Evolutionary conservation across 1,284 basidiomycete species (phyloP), one percentile per base, ranked within the genome.

Genomic region (Gomphus sp.): DNA sequence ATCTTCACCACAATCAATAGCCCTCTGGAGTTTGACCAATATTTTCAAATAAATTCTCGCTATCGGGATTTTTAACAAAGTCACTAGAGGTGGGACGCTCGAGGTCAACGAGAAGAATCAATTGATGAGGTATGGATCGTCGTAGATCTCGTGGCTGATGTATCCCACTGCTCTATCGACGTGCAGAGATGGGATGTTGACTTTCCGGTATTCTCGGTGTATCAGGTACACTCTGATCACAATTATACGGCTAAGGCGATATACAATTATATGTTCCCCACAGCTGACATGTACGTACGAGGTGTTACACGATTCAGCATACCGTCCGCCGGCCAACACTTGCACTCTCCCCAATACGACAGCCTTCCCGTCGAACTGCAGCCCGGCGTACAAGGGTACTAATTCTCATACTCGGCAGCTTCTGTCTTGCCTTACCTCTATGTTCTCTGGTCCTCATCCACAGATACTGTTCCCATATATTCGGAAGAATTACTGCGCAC

Each of bases 121-220:
- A 43, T 14, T 11, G 54, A 41, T 18, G 54, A 28, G 11, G 7
- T 55, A n/a, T 59, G 58, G 58, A 55, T 59, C 18, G 52, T 59
- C 16, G 76, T 91, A 1, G 89, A 91, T 65, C 89, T 87, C 62
- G 89, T 91, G 0, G 88, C 88, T 3, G 80, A 87, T 63, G n/a
- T n/a, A n/a, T n/a, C n/a, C n/a, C n/a, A n/a, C n/a, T n/a, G n/a
- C n/a, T n/a, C n/a, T n/a, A n/a, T n/a, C n/a, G n/a, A n/a, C n/a
- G 87, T 89, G 4, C 78, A 76, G 62, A 81, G 76, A 50, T 90
- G 87, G 89, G 86, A 88, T 58, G 77, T 89, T 39, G 87, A 91
- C 64, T 88, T 83, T 66, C 80, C 78, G 51, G 80, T 84, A 56
- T 85, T 89, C 68, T 82, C 85, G 2, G 78, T 84, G 62, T 91